Evolutionary conservation across 2,329 filamentous ascomycete species (phyloP).

Genomic region (Fusarium nurragi): DNA sequence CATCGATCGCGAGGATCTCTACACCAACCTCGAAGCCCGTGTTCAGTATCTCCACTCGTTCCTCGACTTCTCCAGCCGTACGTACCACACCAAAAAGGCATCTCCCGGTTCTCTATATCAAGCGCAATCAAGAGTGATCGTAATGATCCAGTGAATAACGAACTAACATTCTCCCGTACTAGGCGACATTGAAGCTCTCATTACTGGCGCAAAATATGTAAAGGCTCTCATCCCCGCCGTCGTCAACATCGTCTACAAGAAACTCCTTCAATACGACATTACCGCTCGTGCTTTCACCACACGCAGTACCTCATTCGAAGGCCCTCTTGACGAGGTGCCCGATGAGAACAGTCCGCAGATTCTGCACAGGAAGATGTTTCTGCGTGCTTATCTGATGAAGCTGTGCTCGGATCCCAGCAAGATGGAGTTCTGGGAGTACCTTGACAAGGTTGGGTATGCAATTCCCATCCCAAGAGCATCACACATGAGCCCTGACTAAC

Average conservation of each 20-base stretch:
- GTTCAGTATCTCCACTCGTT: slow-evolving; percentile 80
- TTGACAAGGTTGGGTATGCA: slow-evolving; percentile 80
- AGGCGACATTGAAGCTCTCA: slow-evolving; percentile 78
- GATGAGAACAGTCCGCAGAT: slow-evolving; percentile 79
- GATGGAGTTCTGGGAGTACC: slow-evolving; percentile 84
- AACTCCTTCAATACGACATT: slow-evolving; percentile 82
- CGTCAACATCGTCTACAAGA: slow-evolving; percentile 86
- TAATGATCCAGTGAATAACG: not conserved
- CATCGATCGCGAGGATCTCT: slow-evolving; percentile 75
- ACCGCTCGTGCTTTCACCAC: slow-evolving; percentile 80
- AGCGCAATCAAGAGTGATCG: not conserved
- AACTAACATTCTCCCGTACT: slow-evolving; percentile 17
- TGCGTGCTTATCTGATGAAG: slow-evolving; percentile 78
- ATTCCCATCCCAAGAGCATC: not conserved
- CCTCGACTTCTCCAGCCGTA: slow-evolving; percentile 77
- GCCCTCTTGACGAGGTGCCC: slow-evolving; percentile 70
- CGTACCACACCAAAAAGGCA: slow-evolving; percentile 40
- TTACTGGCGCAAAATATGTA: slow-evolving; percentile 77
- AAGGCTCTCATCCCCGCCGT: slow-evolving; percentile 83
- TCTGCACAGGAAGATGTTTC: slow-evolving; percentile 79
- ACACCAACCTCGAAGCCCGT: slow-evolving; percentile 74
- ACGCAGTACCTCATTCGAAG: slow-evolving; percentile 70
- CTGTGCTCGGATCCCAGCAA: slow-evolving; percentile 78
- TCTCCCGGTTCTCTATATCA: not conserved
- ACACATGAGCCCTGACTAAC: not conserved